phyloP scores from a whole-genome alignment of 1,139 yeast species.

The Blastobotrys petasosporus region DNA sequence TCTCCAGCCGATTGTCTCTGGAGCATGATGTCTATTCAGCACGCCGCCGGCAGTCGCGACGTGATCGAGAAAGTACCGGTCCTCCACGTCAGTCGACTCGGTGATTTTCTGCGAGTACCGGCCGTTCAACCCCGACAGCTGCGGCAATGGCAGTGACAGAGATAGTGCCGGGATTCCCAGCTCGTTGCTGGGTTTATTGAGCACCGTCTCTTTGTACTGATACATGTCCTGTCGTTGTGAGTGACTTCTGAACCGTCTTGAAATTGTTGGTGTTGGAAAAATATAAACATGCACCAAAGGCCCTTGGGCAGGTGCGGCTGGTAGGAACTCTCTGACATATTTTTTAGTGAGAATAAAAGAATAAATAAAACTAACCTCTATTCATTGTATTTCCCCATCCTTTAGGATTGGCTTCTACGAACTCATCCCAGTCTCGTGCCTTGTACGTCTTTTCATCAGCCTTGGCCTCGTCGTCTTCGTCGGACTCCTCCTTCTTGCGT shows the following conservation, averaged over 20 bases:
- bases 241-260: not conserved
- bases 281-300: too few relatives aligned
- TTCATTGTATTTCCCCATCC: slow-evolving; percentile 80
- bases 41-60: slow-evolving; percentile 23
- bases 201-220: slow-evolving; percentile 15
- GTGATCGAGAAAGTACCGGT: slow-evolving; percentile 20
- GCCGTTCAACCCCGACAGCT: slow-evolving; percentile 9
- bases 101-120: slow-evolving; percentile 8
- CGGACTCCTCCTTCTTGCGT: slow-evolving; percentile 36
- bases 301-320: too few relatives aligned
- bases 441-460: slow-evolving; percentile 53
- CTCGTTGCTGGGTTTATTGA: slow-evolving; percentile 14
- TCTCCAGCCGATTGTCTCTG: slow-evolving; percentile 22
- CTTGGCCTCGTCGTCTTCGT: slow-evolving; percentile 50
- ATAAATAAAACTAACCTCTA: slow-evolving; percentile 46
- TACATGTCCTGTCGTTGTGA: slow-evolving; percentile 4
- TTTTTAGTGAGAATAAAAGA: too few relatives aligned
- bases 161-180: slow-evolving; percentile 11
- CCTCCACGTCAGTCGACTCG: slow-evolving; percentile 19
- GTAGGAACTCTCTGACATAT: too few relatives aligned
- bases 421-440: slow-evolving; percentile 86
- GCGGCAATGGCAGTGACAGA: slow-evolving; percentile 14
- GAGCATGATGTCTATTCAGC: slow-evolving; percentile 9
- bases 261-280: not conserved
- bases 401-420: slow-evolving; percentile 76